Evolutionary conservation across 768 basidiomycete genomes (phyloP).

Genomic region (Boletus rex-veris): DNA sequence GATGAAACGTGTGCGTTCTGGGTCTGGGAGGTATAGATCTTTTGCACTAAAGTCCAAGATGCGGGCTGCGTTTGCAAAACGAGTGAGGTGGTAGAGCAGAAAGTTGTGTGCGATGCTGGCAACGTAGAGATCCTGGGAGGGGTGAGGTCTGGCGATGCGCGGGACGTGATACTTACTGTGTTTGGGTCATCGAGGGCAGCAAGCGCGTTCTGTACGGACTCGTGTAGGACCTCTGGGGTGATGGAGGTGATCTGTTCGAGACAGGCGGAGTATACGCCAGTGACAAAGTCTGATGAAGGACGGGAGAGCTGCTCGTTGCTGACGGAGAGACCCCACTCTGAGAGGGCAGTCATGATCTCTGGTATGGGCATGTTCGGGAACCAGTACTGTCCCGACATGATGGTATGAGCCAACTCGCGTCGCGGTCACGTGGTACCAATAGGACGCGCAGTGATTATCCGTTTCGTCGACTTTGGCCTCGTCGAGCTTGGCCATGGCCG

Average conservation of each 20-base stretch:
- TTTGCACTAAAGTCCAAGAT: constrained; percentile 73
- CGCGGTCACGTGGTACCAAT: constrained; percentile 29
- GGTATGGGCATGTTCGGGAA: constrained; percentile 63
- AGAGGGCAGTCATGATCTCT: constrained; percentile 63
- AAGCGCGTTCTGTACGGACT: constrained; percentile 55
- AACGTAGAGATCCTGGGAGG: constrained; percentile 59
- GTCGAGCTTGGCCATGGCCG: constrained; percentile 4
- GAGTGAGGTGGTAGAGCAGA: constrained; percentile 68
- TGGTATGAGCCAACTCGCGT: background rate
- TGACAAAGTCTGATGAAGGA: constrained; percentile 70
- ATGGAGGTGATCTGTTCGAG: constrained; percentile 70
- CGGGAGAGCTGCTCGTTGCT: constrained; percentile 63
- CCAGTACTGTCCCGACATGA: constrained; percentile 41
- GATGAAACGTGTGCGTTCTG: constrained; percentile 67
- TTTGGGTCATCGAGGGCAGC: constrained; percentile 49
- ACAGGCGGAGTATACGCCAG: constrained; percentile 65
- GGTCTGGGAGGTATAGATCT: constrained; percentile 71
- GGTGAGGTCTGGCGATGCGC: background rate
- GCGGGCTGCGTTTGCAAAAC: constrained; percentile 69
- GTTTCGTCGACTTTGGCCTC: constrained; percentile 2
- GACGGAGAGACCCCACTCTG: constrained; percentile 66
- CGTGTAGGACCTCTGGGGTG: constrained; percentile 52
- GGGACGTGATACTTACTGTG: constrained; percentile 39
- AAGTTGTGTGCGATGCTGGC: constrained; percentile 59
- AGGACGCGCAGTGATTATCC: constrained; percentile 9